Evolutionary conservation across 306 rosid genomes (phyloP).

Genomic region (Rosa rugosa): DNA sequence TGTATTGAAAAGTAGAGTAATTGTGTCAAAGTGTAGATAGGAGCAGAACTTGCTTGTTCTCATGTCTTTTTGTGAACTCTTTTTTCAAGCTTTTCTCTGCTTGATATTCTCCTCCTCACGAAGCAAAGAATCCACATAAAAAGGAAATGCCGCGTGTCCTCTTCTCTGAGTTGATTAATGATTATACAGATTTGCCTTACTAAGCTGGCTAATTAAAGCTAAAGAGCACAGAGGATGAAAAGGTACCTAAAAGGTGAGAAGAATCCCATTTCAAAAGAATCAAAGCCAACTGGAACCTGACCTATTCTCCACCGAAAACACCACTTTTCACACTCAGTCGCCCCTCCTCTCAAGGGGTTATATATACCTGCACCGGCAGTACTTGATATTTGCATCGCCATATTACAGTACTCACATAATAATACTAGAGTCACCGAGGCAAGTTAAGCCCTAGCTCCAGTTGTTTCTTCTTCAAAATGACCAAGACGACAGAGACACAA

Average conservation of each 20-base stretch:
- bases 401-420: slow-evolving; percentile 12
- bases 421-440: slow-evolving; percentile 8
- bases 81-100: not conserved
- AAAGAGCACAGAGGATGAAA: not conserved
- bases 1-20: no score
- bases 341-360: not conserved
- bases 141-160: not conserved
- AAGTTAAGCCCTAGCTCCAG: not conserved
- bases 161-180: not conserved
- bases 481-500: slow-evolving; percentile 37
- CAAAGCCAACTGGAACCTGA: not conserved
- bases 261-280: not conserved
- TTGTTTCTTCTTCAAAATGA: slow-evolving; percentile 41
- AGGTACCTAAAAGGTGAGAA: not conserved
- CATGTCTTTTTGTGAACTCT: not conserved
- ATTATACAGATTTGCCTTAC: not conserved
- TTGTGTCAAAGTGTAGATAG: no score
- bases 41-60: no score
- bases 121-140: slow-evolving; percentile 42
- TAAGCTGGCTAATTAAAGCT: not conserved
- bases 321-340: not conserved
- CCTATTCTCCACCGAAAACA: not conserved
- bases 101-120: slow-evolving; percentile 22
- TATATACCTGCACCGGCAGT: slow-evolving; percentile 8
- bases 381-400: slow-evolving; percentile 5